phyloP scores from a whole-genome alignment of 768 basidiomycete species.

The Leccinum variicolor region DNA sequence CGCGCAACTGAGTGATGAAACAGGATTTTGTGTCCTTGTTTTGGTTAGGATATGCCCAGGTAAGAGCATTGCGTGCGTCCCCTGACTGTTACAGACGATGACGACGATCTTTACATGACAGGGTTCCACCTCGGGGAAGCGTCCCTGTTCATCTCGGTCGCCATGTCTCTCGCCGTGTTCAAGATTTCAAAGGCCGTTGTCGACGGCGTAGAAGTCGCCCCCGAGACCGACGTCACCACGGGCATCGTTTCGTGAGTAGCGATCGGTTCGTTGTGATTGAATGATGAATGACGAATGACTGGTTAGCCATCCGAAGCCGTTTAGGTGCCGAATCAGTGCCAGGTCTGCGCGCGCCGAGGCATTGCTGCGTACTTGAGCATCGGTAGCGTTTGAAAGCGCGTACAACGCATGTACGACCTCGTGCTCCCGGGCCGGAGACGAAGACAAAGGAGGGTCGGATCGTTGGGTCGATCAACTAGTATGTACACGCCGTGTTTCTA shows the following conservation, averaged over 20 bases:
- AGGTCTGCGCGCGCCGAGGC: constrained; percentile 42
- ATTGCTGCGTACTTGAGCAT: constrained; percentile 1
- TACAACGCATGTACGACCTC: not conserved
- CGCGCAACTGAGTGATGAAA: not conserved
- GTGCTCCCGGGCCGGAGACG: not conserved
- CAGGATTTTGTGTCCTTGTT: not conserved
- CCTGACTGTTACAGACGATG: not conserved
- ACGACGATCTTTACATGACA: not conserved
- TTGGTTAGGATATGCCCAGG: constrained; percentile 20
- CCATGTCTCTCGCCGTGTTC: constrained; percentile 44
- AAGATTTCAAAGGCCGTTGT: constrained; percentile 40
- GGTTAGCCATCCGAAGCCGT: constrained; percentile 48
- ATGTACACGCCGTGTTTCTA: not conserved
- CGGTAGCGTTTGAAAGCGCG: not conserved
- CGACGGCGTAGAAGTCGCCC: constrained; percentile 41
- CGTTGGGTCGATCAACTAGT: not conserved
- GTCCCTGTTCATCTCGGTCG: constrained; percentile 24
- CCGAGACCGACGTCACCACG: constrained; percentile 39
- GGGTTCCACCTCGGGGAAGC: constrained; percentile 30
- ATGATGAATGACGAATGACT: not conserved
- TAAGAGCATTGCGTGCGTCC: not conserved
- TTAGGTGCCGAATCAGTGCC: constrained; percentile 51
- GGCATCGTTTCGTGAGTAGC: constrained; percentile 43
- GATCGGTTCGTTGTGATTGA: not conserved
- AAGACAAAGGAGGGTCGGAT: not conserved